phyloP scores from a whole-genome alignment of 2,329 filamentous ascomycete species.

The Aspergillus neotritici region DNA sequence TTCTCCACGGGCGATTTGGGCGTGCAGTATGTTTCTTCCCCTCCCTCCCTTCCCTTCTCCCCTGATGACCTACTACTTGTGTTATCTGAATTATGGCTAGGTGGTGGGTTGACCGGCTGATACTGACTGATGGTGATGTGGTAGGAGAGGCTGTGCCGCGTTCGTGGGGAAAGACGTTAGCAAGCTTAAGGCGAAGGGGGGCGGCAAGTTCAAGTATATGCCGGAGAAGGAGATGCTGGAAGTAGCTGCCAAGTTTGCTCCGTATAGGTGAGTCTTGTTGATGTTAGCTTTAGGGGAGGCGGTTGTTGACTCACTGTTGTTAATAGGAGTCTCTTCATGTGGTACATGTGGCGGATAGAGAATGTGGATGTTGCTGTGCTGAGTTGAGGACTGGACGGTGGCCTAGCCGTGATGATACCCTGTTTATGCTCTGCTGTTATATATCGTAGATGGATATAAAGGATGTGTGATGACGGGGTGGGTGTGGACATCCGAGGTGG shows the following conservation, averaged over 20 bases:
- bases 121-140: conserved; percentile 9
- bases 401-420: too few species aligned
- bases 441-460: background rate
- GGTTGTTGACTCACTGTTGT: conserved; percentile 13
- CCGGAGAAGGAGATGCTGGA: conserved; percentile 85
- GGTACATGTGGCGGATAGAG: conserved; percentile 92
- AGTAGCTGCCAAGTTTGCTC: conserved; percentile 70
- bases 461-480: too few species aligned
- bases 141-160: conserved; percentile 75
- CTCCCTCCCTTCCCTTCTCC: background rate
- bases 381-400: too few species aligned
- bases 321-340: conserved; percentile 81
- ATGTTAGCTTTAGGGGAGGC: background rate
- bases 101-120: too few species aligned
- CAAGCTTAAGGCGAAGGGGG: conserved; percentile 72
- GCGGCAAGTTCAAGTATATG: conserved; percentile 98
- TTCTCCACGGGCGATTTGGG: conserved; percentile 89
- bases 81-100: too few species aligned
- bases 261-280: conserved; percentile 58
- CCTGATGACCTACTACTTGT: too few species aligned
- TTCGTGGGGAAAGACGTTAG: conserved; percentile 76
- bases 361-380: conserved; percentile 64
- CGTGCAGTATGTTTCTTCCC: conserved; percentile 59
- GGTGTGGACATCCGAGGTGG: too few species aligned
- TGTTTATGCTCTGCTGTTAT: too few species aligned